phyloP scores from a whole-genome alignment of 306 rosid species.

The Lathyrus aphaca region DNA sequence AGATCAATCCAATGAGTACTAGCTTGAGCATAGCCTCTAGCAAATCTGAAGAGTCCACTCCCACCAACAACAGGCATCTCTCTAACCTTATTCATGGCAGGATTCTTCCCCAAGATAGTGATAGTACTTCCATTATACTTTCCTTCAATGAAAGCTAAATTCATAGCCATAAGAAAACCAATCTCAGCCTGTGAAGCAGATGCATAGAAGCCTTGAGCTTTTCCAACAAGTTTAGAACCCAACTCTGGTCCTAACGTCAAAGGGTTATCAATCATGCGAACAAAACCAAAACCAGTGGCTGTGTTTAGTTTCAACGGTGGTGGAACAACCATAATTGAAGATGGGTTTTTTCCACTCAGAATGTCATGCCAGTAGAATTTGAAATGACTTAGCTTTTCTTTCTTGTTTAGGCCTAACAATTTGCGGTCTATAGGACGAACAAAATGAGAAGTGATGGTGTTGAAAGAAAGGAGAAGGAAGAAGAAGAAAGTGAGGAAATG shows the following conservation, averaged over 20 bases:
- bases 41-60: conserved; percentile 82
- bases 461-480: conserved; percentile 33
- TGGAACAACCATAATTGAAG: conserved; percentile 37
- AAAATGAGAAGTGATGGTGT: conserved; percentile 8
- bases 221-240: conserved; percentile 43
- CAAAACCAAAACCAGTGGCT: conserved; percentile 43
- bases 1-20: conserved; percentile 37
- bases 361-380: conserved; percentile 71
- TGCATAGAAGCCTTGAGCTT: conserved; percentile 65
- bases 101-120: conserved; percentile 41
- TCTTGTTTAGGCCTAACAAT: conserved; percentile 37
- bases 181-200: conserved; percentile 47
- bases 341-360: conserved; percentile 36
- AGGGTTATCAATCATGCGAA: conserved; percentile 49
- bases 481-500: conserved; percentile 16
- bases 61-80: conserved; percentile 92
- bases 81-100: conserved; percentile 51
- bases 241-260: conserved; percentile 38
- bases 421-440: conserved; percentile 44
- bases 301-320: conserved; percentile 36
- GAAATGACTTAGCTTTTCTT: conserved; percentile 62
- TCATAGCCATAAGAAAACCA: conserved; percentile 64
- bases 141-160: conserved; percentile 59
- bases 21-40: conserved; percentile 64
- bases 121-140: conserved; percentile 74